Percentiles rank a stretch among this genome's conserved stretches.
Conservation (phyloP, 192 early-diverging fungal genomes). For the Backusella parvicylindrica region DNA sequence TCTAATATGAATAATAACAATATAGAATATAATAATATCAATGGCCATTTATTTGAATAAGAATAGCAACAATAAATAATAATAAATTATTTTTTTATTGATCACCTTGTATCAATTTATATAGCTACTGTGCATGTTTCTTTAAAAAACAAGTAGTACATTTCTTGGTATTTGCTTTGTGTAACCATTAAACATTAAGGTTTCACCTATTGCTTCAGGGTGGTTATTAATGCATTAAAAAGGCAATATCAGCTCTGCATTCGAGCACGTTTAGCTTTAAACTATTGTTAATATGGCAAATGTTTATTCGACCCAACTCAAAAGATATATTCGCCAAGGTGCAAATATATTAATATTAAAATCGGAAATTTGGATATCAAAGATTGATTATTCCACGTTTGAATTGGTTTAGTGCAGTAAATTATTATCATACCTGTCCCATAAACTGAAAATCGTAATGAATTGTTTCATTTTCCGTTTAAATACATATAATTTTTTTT, state of each 20-base stretch:
- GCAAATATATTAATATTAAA: too few relatives aligned
- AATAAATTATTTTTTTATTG: background rate
- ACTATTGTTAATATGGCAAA: background rate
- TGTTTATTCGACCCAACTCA: too few relatives aligned
- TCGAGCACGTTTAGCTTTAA: background rate
- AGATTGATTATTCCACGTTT: too few relatives aligned
- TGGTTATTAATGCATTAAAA: background rate
- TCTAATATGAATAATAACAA: background rate
- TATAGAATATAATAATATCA: background rate
- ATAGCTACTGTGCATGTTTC: background rate
- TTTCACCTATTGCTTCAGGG: background rate
- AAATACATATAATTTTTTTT: too few relatives aligned
- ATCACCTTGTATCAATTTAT: background rate
- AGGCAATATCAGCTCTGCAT: background rate
- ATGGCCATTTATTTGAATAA: background rate
- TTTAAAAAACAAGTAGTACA: background rate
- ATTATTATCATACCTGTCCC: too few relatives aligned
- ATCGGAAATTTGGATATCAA: too few relatives aligned
- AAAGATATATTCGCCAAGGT: too few relatives aligned
- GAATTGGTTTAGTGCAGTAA: too few relatives aligned
- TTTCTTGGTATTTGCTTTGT: background rate
- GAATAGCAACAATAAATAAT: background rate
- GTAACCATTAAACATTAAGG: background rate
- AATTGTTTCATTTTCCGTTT: too few relatives aligned
- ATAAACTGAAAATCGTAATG: too few relatives aligned